phyloP scores from a whole-genome alignment of 176 grass and related monocot species.

The Musa troglodytarum region DNA sequence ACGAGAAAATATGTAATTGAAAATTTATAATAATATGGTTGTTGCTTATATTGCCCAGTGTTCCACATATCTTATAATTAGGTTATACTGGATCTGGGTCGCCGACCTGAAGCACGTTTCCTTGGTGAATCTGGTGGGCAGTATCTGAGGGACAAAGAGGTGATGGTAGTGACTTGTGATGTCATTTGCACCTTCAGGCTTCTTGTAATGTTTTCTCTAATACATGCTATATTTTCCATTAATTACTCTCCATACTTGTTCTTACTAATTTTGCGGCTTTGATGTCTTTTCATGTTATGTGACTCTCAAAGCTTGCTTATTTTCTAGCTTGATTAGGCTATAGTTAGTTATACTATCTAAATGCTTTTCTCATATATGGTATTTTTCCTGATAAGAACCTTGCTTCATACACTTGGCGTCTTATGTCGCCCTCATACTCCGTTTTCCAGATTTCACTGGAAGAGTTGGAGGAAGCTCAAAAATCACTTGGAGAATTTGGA shows the following conservation, averaged over 20 bases:
- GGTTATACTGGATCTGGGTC: constrained; percentile 91
- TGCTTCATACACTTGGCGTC: background rate
- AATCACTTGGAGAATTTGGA: constrained; percentile 83
- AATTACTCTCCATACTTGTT: background rate
- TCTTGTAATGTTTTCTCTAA: background rate
- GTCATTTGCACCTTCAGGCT: background rate
- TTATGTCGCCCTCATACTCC: background rate
- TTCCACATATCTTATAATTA: constrained; percentile 22
- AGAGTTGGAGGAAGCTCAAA: constrained; percentile 80
- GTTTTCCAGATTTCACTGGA: constrained; percentile 64
- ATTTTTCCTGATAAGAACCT: background rate
- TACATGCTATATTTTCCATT: constrained; percentile 5
- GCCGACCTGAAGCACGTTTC: constrained; percentile 87
- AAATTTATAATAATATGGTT: background rate
- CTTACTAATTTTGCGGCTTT: too few relatives aligned
- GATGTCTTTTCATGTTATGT: background rate
- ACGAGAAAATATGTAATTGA: background rate
- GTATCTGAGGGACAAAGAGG: constrained; percentile 83
- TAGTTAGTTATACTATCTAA: background rate
- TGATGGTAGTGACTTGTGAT: constrained; percentile 15
- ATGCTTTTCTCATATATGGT: background rate
- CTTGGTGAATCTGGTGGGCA: constrained; percentile 74
- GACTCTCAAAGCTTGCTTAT: background rate
- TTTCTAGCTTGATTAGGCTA: background rate
- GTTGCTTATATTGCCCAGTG: background rate